Evolutionary conservation across 2,329 filamentous ascomycete genomes (phyloP).

Genomic region (Plenodomus lindquistii): DNA sequence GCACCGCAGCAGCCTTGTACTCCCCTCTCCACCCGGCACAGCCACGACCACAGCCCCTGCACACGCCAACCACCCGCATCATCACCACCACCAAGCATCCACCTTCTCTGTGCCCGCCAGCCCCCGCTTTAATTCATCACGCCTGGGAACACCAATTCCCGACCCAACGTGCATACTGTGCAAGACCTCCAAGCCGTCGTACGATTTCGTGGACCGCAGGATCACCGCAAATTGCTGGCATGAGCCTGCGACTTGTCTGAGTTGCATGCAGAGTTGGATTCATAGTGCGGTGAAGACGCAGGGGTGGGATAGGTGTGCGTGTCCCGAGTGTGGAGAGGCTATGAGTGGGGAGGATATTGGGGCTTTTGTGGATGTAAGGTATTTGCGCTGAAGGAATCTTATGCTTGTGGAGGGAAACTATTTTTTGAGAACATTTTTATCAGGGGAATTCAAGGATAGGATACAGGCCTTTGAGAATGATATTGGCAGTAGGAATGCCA

Average conservation of each 20-base stretch:
- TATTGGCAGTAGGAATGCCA: too few species aligned
- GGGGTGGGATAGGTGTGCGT: conserved; percentile 24
- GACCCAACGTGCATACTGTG: conserved; percentile 34
- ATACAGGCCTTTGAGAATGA: too few species aligned
- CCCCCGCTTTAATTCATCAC: conserved; percentile 13
- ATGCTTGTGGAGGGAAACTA: too few species aligned
- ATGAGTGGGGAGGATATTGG: conserved; percentile 32
- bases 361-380: conserved; percentile 21
- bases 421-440: too few species aligned
- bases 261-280: conserved; percentile 33
- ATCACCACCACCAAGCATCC: conserved; percentile 1
- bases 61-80: too few species aligned
- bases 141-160: conserved; percentile 20
- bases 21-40: conserved; percentile 15
- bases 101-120: conserved; percentile 3
- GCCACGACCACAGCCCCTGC: too few species aligned
- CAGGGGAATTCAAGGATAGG: too few species aligned
- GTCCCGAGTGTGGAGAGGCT: conserved; percentile 35
- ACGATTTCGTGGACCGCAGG: conserved; percentile 24
- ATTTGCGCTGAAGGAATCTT: not conserved
- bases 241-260: conserved; percentile 30
- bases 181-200: conserved; percentile 22
- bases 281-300: conserved; percentile 21
- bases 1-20: conserved; percentile 17
- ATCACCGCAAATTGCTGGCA: conserved; percentile 34